Conservation (phyloP, 306 rosid species). For the Trifolium repens region DNA sequence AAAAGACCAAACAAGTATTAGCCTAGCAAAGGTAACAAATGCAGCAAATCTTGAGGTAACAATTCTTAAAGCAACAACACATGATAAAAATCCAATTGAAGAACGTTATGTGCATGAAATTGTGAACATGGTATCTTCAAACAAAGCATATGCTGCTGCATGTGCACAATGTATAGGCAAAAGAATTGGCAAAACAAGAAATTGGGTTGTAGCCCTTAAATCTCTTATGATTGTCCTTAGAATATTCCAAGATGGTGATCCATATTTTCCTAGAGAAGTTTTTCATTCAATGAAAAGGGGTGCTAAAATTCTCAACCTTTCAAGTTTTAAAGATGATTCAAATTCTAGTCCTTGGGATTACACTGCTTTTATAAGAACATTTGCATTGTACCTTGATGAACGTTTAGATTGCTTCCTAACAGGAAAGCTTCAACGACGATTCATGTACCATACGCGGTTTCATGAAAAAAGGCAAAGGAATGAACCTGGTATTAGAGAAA, state of each 20-base stretch:
- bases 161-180: constrained; percentile 72
- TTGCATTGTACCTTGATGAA: constrained; percentile 82
- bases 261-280: constrained; percentile 74
- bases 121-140: constrained; percentile 55
- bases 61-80: constrained; percentile 80
- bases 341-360: constrained; percentile 80
- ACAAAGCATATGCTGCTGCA: constrained; percentile 59
- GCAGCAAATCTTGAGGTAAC: constrained; percentile 69
- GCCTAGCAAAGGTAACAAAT: constrained; percentile 77
- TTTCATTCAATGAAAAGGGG: constrained; percentile 79
- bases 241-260: constrained; percentile 87
- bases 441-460: constrained; percentile 30
- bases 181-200: constrained; percentile 63
- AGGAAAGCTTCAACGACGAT: constrained; percentile 75
- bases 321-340: constrained; percentile 72
- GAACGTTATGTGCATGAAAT: constrained; percentile 70
- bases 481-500: constrained; percentile 59
- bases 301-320: constrained; percentile 75
- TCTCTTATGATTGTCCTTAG: constrained; percentile 75
- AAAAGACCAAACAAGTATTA: constrained; percentile 92
- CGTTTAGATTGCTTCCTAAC: constrained; percentile 77
- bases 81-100: constrained; percentile 68
- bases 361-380: constrained; percentile 68
- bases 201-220: constrained; percentile 86
- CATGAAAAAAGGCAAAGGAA: constrained; percentile 20